phyloP scores from a whole-genome alignment of 202 grass and related monocot genomes.

The Dendrocalamus latiflorus region DNA sequence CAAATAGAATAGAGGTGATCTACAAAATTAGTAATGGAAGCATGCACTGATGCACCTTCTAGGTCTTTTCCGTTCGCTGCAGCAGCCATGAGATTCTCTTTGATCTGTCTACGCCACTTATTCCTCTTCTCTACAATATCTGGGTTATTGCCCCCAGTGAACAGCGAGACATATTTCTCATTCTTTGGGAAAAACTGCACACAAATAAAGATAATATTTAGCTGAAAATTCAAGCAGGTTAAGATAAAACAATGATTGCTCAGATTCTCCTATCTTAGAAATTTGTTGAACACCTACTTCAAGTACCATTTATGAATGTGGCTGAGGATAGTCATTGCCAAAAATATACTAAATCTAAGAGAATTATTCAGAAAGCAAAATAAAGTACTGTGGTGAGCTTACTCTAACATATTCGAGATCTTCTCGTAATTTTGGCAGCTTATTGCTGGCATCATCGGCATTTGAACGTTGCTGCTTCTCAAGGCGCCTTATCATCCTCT shows the following conservation, averaged over 20 bases:
- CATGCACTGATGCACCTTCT: slow-evolving; percentile 39
- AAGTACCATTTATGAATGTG: not conserved
- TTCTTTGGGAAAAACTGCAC: slow-evolving; percentile 98
- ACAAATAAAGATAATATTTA: slow-evolving; percentile 15
- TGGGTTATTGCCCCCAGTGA: slow-evolving; percentile 54
- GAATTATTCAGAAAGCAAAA: slow-evolving; percentile 21
- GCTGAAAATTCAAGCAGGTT: slow-evolving; percentile 23
- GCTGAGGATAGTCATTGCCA: not conserved
- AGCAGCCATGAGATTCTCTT: slow-evolving; percentile 74
- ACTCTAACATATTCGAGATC: slow-evolving; percentile 95
- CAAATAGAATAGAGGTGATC: slow-evolving; percentile 5
- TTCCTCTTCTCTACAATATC: slow-evolving; percentile 64
- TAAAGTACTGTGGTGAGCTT: slow-evolving; percentile 23
- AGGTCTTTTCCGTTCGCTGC: slow-evolving; percentile 85
- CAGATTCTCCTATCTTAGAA: not conserved
- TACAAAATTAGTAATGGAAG: slow-evolving; percentile 11
- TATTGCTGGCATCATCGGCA: slow-evolving; percentile 57
- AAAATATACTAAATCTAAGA: slow-evolving; percentile 1
- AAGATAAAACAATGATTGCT: slow-evolving; percentile 7
- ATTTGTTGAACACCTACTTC: not conserved
- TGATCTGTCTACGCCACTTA: slow-evolving; percentile 77
- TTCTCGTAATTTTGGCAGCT: slow-evolving; percentile 72
- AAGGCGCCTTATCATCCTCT: slow-evolving; percentile 92
- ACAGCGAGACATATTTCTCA: slow-evolving; percentile 81
- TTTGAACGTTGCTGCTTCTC: slow-evolving; percentile 86